phyloP scores from a whole-genome alignment of 2,329 filamentous ascomycete genomes.

The Didymella pinodella region DNA sequence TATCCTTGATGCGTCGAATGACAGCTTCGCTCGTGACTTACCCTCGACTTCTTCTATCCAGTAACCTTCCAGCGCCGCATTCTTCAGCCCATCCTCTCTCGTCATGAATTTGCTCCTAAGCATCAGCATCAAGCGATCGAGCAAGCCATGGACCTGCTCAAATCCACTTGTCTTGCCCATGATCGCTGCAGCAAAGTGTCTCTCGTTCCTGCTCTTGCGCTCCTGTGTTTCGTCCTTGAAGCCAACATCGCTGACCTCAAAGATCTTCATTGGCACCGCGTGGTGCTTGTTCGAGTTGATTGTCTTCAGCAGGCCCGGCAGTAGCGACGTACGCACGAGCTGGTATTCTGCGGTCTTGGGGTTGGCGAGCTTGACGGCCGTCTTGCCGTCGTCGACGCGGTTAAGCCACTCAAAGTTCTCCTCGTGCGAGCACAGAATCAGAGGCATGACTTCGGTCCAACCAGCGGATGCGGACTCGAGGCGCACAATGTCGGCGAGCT shows the following conservation, averaged over 20 bases:
- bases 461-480: conserved; percentile 90
- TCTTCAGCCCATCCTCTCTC: conserved; percentile 69
- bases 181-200: conserved; percentile 95
- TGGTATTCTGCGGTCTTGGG: conserved; percentile 95
- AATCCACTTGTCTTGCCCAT: conserved; percentile 95
- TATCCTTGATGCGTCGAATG: not conserved
- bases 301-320: conserved; percentile 91
- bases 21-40: conserved; percentile 46
- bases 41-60: conserved; percentile 93
- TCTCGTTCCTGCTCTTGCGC: conserved; percentile 86
- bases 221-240: conserved; percentile 86
- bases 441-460: conserved; percentile 94
- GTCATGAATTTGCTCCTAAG: conserved; percentile 82
- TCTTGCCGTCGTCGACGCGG: conserved; percentile 83
- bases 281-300: conserved; percentile 93
- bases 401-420: conserved; percentile 98
- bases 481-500: conserved; percentile 89
- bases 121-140: conserved; percentile 94
- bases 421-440: conserved; percentile 96
- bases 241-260: conserved; percentile 88
- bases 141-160: conserved; percentile 90
- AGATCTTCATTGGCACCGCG: conserved; percentile 87
- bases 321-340: conserved; percentile 83
- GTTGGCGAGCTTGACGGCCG: conserved; percentile 85
- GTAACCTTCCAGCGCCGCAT: conserved; percentile 73